Base-by-base conservation (phyloP, 352 stramenopile genomes). In the Halophytophthora batemanensis region DNA sequence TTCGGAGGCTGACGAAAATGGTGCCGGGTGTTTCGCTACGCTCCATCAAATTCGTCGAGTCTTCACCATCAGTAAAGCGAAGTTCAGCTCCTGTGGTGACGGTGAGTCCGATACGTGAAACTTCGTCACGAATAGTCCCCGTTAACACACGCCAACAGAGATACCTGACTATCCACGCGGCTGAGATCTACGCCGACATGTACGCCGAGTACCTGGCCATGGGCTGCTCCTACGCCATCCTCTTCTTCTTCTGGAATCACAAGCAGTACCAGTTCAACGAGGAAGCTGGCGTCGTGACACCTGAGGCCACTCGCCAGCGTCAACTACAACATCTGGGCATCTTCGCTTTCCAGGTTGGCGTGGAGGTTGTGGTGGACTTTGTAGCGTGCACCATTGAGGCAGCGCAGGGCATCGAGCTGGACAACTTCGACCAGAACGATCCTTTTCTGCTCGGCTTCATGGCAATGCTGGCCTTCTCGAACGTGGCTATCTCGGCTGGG, bases 201-300 rank as follows among this genome's bases (percentile, higher is more conserved):
- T 71, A 67, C 46, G 60, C 59, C 18, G 67, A 77, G 40, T 77
- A 74, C 41, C 19, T 77, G 14, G 60, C 64, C 10, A 61, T 77
- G 29, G 53, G 63, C n/a, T 77, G 64, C 49, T 71, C 60, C 2
- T 66, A 59, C 50, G 54, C 56, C 17, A 67, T 77, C 18, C n/a
- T 64, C 2, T 50, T 71, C 18, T 44, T 67, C 18, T 66, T 61
- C n/a, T 57, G 53, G 23, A 40, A 67, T 19, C 52, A 71, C n/a
- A 56, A 63, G 6, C 51, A 65, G 21, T 77, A 51, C 40, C 40
- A 40, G 6, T 56, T 66, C 28, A 23, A 17, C 22, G 36, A 34
- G 28, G 49, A 21, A 14, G 37, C 34, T 15, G 19, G 11, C 17
- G 18, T 12, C 34, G 31, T 36, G 19, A 23, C 18, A 31, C 22